Conservation (phyloP, 495 filamentous ascomycete species). For the Xylaria palmicola region DNA sequence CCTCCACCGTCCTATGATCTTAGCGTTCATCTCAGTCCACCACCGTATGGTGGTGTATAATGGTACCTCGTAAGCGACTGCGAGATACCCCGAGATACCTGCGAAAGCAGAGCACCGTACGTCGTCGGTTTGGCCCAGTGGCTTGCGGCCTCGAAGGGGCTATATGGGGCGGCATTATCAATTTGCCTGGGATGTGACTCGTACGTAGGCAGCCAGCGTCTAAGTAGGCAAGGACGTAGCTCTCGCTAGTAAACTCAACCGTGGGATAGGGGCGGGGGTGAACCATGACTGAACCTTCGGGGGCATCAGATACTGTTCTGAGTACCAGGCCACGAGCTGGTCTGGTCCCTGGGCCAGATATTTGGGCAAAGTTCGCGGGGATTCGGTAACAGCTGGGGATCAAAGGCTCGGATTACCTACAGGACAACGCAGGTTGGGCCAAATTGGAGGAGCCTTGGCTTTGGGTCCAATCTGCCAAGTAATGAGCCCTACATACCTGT, state of each 20-base stretch:
- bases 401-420: conserved; percentile 11
- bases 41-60: conserved; percentile 13
- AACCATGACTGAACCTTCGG: not conserved
- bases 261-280: not conserved
- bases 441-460: not conserved
- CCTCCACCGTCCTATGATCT: conserved; percentile 27
- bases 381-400: conserved; percentile 13
- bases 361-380: not conserved
- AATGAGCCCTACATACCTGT: not conserved
- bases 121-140: not conserved
- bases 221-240: no score
- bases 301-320: not conserved
- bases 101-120: conserved; percentile 17
- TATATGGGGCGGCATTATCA: not conserved
- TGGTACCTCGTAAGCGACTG: conserved; percentile 26
- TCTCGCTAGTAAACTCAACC: not conserved
- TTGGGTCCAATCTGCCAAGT: not conserved
- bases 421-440: not conserved
- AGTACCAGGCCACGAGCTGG: not conserved
- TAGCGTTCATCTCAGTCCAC: conserved; percentile 22
- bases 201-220: no score
- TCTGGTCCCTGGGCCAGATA: not conserved
- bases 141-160: conserved; percentile 1
- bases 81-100: conserved; percentile 31
- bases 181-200: not conserved